Base-by-base conservation (phyloP, 805 yeast genomes). In the Cephaloascus albidus region DNA sequence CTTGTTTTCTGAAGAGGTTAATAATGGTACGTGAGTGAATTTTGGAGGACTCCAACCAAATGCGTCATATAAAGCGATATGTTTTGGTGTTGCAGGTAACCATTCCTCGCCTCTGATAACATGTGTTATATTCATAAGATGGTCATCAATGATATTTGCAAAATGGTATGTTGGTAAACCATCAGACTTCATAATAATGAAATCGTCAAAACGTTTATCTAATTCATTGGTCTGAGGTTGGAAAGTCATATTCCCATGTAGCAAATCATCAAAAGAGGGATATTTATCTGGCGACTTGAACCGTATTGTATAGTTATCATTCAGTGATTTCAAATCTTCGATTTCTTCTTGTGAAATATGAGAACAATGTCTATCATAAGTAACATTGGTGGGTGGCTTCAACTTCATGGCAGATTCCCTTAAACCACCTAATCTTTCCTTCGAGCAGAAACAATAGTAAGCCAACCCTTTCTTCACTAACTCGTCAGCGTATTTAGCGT, bases 71-170 rank as follows among this genome's bases (percentile, higher is more conserved):
- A 93, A 57, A 0, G 96, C 90, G 36, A 88, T 70, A 52, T 93
- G 98, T 50, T 89, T 90, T 2, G 97, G 96, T 0, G 98, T 93
- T 0, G 97, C 86, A 1, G 95, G 84, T 10, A 93, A 63, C 98
- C 99, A 93, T 57, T 93, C 98, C 53, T 93, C 98, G 27, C 99
- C 99, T 48, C 99, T 70, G 4, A 93, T 78, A 6, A 93, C 98
- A 58, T 93, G 97, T 0, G 96, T 85, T 35, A 93, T 84, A 36
- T 77, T 58, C 98, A 93, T 93, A 36, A 85, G 61, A 55, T 89
- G 94, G 55, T 93, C 99, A 54, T 93, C 99, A 3, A 93, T 76
- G 4, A 93, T 96, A 52, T 86, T 90, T 14, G 98, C 98, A 52
- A 93, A 81, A 60, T 93, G 99, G 51, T 93, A 93, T 0, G 99